phyloP scores from a whole-genome alignment of 257 asterid genomes.

The Solanum piurae region DNA sequence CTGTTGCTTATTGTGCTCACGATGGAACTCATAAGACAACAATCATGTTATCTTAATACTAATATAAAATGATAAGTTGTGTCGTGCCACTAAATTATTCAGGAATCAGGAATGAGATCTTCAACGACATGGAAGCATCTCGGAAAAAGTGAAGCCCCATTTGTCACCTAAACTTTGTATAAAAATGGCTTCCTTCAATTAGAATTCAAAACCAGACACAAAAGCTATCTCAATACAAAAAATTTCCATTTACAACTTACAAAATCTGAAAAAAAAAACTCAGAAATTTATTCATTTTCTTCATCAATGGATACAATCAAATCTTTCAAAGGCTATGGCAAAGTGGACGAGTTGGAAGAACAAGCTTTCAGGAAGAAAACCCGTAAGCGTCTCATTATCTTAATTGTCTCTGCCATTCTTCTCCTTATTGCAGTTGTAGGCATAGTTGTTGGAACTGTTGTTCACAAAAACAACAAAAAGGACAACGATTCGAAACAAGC shows the following conservation, averaged over 20 bases:
- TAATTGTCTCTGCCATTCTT: constrained; percentile 26
- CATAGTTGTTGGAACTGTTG: constrained; percentile 45
- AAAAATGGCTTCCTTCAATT: neutral
- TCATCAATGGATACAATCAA: constrained; percentile 46
- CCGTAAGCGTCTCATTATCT: constrained; percentile 41
- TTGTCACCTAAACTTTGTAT: neutral
- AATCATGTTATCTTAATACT: neutral
- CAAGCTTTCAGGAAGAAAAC: constrained; percentile 48
- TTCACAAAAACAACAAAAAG: constrained; percentile 18
- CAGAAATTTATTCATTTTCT: neutral
- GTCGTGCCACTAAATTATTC: neutral
- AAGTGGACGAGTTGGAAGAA: constrained; percentile 52
- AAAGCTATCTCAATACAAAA: neutral
- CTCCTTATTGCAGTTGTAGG: constrained; percentile 22
- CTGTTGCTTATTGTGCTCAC: neutral
- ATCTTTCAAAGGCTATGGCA: constrained; percentile 81
- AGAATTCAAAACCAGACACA: neutral
- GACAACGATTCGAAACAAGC: neutral
- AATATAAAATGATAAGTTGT: neutral
- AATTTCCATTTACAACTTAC: neutral
- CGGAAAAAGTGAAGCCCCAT: neutral
- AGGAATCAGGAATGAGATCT: neutral
- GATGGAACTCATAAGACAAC: neutral
- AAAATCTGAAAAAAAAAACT: neutral
- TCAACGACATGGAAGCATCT: neutral